phyloP scores from a whole-genome alignment of 306 rosid species.

The Corylus americana region DNA sequence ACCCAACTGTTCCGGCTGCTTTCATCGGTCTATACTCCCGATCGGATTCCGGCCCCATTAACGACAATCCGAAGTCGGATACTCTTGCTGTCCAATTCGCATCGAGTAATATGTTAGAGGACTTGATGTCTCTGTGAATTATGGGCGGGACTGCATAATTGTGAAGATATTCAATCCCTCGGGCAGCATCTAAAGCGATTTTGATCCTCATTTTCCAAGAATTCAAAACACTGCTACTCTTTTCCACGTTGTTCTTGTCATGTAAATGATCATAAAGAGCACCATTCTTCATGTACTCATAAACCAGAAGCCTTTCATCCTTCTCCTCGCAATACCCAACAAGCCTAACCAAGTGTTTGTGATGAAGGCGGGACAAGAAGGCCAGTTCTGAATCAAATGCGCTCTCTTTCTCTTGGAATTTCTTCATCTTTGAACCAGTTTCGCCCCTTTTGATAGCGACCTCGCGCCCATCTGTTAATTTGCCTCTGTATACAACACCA shows the following conservation, averaged over 20 bases:
- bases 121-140: conserved; percentile 88
- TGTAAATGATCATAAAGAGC: conserved; percentile 81
- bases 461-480: conserved; percentile 67
- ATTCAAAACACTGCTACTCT: conserved; percentile 52
- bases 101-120: conserved; percentile 82
- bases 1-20: conserved; percentile 87
- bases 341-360: conserved; percentile 84
- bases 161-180: conserved; percentile 94
- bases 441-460: conserved; percentile 90
- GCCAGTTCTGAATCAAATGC: conserved; percentile 91
- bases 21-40: conserved; percentile 49
- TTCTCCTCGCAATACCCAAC: conserved; percentile 87
- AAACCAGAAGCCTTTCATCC: conserved; percentile 82
- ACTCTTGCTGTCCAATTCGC: conserved; percentile 75
- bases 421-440: conserved; percentile 45
- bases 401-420: conserved; percentile 80
- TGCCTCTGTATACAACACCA: conserved; percentile 83
- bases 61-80: conserved; percentile 85
- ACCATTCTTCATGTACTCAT: conserved; percentile 89
- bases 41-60: conserved; percentile 69
- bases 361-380: conserved; percentile 85
- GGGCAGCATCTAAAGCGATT: conserved; percentile 77
- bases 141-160: conserved; percentile 92
- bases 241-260: conserved; percentile 63
- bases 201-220: conserved; percentile 89